Base-by-base conservation (phyloP, 2,329 filamentous ascomycete genomes). In the Colletotrichum theobromicola region DNA sequence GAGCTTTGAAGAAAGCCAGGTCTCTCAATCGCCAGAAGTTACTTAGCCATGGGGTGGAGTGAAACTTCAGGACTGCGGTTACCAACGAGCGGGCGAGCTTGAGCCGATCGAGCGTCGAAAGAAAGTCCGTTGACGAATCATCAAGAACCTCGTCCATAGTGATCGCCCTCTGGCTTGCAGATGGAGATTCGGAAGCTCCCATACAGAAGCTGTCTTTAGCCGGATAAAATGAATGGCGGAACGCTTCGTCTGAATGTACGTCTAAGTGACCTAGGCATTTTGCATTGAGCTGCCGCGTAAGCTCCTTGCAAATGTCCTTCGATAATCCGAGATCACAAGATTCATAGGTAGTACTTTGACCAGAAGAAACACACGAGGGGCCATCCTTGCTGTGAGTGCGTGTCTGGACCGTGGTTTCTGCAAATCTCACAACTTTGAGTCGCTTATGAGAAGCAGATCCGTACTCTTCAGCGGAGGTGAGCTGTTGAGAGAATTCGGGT, bases 201-300 rank as follows among this genome's bases (percentile, higher is more conserved):
- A 3, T 2, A 3, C 46, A 53, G 12, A 53, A 24, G 6, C 3
- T 5, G 0, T 53, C 2, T 53, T 24, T 53, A 4, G 46, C 46
- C 0, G 46, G n/a, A 24, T 75, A 75, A 24, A 75, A 75, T 1
- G 35, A 67, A 13, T 75, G 66, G 2, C 74, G 69, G 7, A 67
- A 69, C 0, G 32, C 18, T 3, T 28, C 32, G 5, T 70, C 61
- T 2, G 66, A 70, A 5, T 24, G 58, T 5, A 53, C 26, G 7
- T 64, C 74, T 7, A 75, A 9, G 24, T 75, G 61, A 2, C 74
- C 70, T 1, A 75, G n/a, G 9, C 74, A 75, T 7, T 16, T 42
- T 1, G 50, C 6, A 1, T 26, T 24, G 15, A 63, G 28, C 13
- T 60, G 58, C 24, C 55, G 35, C 4, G 46, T 69, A 13, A 75